Evolutionary conservation across 2,329 filamentous ascomycete species (phyloP).

Genomic region (Cladophialophora yegresii): DNA sequence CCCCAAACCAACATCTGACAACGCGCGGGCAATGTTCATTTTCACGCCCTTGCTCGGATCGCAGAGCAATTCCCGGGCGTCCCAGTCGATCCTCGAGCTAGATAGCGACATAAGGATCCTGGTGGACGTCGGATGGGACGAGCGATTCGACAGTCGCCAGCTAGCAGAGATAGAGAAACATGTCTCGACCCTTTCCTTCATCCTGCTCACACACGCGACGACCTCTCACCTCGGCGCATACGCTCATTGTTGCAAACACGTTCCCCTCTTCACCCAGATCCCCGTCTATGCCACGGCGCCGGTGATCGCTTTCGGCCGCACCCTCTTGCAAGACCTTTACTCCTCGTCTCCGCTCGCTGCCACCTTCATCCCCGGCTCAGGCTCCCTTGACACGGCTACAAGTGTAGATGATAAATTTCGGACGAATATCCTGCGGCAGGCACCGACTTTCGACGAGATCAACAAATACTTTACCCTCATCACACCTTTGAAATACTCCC

Average conservation of each 20-base stretch:
- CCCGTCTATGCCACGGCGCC: conserved; percentile 93
- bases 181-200: conserved; percentile 85
- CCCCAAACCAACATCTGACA: not conserved
- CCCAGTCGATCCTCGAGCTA: conserved; percentile 93
- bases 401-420: conserved; percentile 53
- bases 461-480: conserved; percentile 88
- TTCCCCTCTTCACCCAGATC: conserved; percentile 86
- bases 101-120: conserved; percentile 96
- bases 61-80: conserved; percentile 74
- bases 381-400: conserved; percentile 37
- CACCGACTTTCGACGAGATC: conserved; percentile 85
- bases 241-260: conserved; percentile 95
- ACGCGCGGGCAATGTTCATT: conserved; percentile 72
- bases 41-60: conserved; percentile 92
- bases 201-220: conserved; percentile 93
- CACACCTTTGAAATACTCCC: conserved; percentile 92
- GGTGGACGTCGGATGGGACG: conserved; percentile 94
- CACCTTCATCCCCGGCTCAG: conserved; percentile 68
- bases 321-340: conserved; percentile 88
- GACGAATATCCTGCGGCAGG: conserved; percentile 60
- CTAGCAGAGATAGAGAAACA: conserved; percentile 89
- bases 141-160: conserved; percentile 78
- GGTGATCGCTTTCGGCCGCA: conserved; percentile 89
- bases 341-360: conserved; percentile 84
- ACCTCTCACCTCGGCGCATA: conserved; percentile 88